Evolutionary conservation across 495 filamentous ascomycete species (phyloP).

Genomic region (Penicillium robsamsonii): DNA sequence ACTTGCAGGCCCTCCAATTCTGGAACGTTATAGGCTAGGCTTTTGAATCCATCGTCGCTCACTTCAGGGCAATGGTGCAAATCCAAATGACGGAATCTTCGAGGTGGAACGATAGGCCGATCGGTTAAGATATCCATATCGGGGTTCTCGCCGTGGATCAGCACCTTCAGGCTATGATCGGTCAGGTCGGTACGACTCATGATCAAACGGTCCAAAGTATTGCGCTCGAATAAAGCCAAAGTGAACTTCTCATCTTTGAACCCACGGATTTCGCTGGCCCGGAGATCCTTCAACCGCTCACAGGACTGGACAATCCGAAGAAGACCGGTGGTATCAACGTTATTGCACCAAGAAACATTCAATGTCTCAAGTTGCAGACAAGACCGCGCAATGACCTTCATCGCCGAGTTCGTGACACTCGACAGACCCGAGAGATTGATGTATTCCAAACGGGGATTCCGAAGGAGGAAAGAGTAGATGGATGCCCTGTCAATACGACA

Average conservation of each 20-base stretch:
- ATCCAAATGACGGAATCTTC: conserved; percentile 81
- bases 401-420: conserved; percentile 77
- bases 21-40: conserved; percentile 72
- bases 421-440: conserved; percentile 81
- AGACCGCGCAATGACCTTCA: conserved; percentile 81
- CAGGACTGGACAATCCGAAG: conserved; percentile 70
- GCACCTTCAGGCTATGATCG: conserved; percentile 65
- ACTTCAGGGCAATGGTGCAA: conserved; percentile 73
- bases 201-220: conserved; percentile 76
- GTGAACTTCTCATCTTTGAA: conserved; percentile 72
- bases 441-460: conserved; percentile 72
- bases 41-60: conserved; percentile 65
- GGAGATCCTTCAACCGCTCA: conserved; percentile 69
- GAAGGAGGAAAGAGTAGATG: conserved; percentile 74
- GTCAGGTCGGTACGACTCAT: conserved; percentile 75
- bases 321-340: conserved; percentile 81
- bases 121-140: conserved; percentile 76
- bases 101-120: conserved; percentile 70
- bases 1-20: conserved; percentile 78
- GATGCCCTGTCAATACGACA: conserved; percentile 78
- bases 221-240: conserved; percentile 69
- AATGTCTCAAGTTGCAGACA: conserved; percentile 79
- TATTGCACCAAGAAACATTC: conserved; percentile 89
- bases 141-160: conserved; percentile 71
- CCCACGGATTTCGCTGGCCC: conserved; percentile 77